Evolutionary conservation across 2,329 filamentous ascomycete species (phyloP), one percentile per base, ranked within the genome.

Genomic region (Xylaria hypoxylon): DNA sequence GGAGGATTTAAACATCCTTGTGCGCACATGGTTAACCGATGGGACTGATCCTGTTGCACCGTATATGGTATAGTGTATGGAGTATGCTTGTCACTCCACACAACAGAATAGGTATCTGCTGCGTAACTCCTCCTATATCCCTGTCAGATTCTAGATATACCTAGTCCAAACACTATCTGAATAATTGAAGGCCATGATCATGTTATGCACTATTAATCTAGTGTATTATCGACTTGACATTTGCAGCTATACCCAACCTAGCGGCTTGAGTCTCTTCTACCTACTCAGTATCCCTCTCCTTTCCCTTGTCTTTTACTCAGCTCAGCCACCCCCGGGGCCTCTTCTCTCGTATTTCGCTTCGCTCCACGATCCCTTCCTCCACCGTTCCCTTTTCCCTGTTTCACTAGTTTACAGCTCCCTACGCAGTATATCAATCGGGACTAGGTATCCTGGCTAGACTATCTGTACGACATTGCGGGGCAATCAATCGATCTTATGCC

Each of bases 331-430:
- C 22, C 45, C 45, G 4, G 15, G 22, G 11, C 33, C 13, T 26
- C 33, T 45, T 40, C 24, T 15, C 53, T 44, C 53, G 53, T 44
- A 38, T 45, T 56, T 31, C 53, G 38, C 38, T 56, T 31, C 53
- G 38, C 38, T 56, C 22, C 13, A 2, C 24, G 53, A 31, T 56
- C 22, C 1, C 53, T 38, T 38, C 3, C 35, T 15, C 35, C 11
- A 11, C 35, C 35, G 35, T 5, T 45, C 38, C 8, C 3, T 33
- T 51, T 33, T 15, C 22, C 38, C 13, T 19, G 35, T 55, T 55
- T 42, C 15, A 42, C 1, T 48, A 40, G 38, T 3, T 7, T 10
- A 13, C 26, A 4, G 13, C n/a, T 45, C 53, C 38, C 38, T 57
- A 33, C 31, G 7, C 7, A 8, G 11, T 33, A 31, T 5, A 26